Evolutionary conservation across 2,329 filamentous ascomycete species (phyloP).

Genomic region (Claviceps spartinae): DNA sequence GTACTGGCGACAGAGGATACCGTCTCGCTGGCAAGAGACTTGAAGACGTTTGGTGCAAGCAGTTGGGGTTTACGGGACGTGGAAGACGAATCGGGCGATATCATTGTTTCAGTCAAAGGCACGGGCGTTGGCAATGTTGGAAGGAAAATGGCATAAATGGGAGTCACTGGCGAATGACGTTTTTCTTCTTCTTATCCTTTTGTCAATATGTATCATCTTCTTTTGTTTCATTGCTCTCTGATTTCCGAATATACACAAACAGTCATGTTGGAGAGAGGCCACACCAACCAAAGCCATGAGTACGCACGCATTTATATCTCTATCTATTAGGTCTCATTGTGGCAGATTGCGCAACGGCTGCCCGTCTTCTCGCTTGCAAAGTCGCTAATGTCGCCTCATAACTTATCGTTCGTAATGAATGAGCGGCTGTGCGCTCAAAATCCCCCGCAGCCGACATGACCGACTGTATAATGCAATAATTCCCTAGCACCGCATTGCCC

Average conservation of each 20-base stretch:
- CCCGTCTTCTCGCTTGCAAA: constrained; percentile 30
- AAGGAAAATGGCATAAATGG: constrained; percentile 59
- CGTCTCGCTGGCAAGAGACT: constrained; percentile 68
- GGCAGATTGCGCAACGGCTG: constrained; percentile 16
- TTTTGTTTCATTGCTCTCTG: neutral
- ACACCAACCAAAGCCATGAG: neutral
- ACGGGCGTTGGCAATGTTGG: constrained; percentile 90
- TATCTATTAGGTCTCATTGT: constrained; percentile 10
- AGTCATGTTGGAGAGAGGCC: too few relatives aligned
- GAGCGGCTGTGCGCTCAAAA: constrained; percentile 32
- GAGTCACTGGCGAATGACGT: neutral
- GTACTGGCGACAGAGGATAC: constrained; percentile 71
- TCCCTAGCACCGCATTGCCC: constrained; percentile 39
- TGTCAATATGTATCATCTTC: neutral
- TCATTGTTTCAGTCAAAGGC: constrained; percentile 84
- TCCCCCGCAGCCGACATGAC: constrained; percentile 33
- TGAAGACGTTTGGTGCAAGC: constrained; percentile 77
- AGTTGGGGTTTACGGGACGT: constrained; percentile 81
- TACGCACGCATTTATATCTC: neutral
- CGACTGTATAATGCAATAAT: constrained; percentile 39
- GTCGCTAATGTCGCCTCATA: constrained; percentile 42
- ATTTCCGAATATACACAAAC: neutral
- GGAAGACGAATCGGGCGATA: constrained; percentile 51
- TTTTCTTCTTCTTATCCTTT: neutral
- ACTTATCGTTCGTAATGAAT: constrained; percentile 39